Evolutionary conservation across 768 basidiomycete genomes (phyloP), one percentile per base, ranked within the genome.

Genomic region (Boletus coccyginus): DNA sequence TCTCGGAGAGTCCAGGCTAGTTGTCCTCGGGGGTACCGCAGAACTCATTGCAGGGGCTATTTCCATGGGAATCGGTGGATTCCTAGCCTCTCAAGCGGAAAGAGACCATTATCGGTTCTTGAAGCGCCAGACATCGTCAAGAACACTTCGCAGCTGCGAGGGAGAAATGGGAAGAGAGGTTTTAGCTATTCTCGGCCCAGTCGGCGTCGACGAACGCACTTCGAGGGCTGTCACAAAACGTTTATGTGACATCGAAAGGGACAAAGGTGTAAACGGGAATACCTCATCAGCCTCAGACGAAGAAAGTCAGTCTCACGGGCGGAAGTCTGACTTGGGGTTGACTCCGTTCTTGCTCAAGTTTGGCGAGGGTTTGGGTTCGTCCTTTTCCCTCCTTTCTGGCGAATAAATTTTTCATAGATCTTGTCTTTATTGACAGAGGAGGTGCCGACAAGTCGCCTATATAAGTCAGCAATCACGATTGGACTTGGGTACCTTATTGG

Each of bases 161-260:
- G 94, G 94, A 47, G 95, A 98, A 77, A 90, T 98, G 84, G 94
- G 98, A 74, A 86, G 96, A 43, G 97, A 98, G 69, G 94, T 98
- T 1, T 78, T 86, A 53, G 90, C 84, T 39, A 82, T 99, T 2
- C 85, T 98, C 7, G 90, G 88, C 5, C 90, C 93, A 1, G 80
- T 96, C 41, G 97, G 97, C 40, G 86, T 99, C 27, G 91, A 96
- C 59, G 89, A 93, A 64, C 78, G 78, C 49, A 81, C 91, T 11
- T 93, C 89, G 58, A 78, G 84, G 14, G 81, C 86, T 6, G 91
- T 99, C 19, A 90, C 94, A 1, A 79, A 83, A 57, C 83, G 81
- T 62, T 76, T 99, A 44, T 76, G 86, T 36, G 82, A 86, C 29
- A 81, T 84, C 42, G 91, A 92, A 66, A 75, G 78, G 8, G 77